Percentiles rank a stretch among this genome's conserved stretches.
Evolutionary conservation across 1,139 yeast species (phyloP).

Genomic region (Zygoascus meyerae): DNA sequence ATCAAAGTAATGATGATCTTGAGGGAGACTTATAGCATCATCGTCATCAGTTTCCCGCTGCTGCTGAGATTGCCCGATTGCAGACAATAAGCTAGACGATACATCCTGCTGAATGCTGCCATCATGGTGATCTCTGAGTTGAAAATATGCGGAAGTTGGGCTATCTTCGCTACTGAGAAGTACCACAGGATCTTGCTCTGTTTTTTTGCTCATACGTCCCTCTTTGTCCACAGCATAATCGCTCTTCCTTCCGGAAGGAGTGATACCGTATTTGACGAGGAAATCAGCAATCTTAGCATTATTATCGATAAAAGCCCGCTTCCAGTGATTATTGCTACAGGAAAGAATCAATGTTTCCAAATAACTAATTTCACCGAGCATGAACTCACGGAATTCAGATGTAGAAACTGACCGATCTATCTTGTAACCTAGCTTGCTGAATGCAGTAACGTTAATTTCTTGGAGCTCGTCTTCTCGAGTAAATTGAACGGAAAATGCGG

Average conservation of each 20-base stretch:
- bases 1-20: slow-evolving; percentile 7
- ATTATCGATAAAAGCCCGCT: slow-evolving; percentile 23
- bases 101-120: not conserved
- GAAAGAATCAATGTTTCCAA: slow-evolving; percentile 31
- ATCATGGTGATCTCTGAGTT: not conserved
- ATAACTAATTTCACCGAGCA: slow-evolving; percentile 31
- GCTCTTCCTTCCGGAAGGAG: slow-evolving; percentile 10
- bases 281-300: slow-evolving; percentile 24
- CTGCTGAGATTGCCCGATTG: not conserved
- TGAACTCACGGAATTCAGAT: slow-evolving; percentile 24
- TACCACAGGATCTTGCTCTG: not conserved
- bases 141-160: slow-evolving; percentile 3
- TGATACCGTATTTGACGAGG: slow-evolving; percentile 28
- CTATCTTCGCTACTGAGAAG: slow-evolving; percentile 2
- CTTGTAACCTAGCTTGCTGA: slow-evolving; percentile 24
- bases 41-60: not conserved
- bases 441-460: slow-evolving; percentile 12
- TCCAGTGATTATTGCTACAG: slow-evolving; percentile 27
- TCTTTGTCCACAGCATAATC: not conserved
- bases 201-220: not conserved
- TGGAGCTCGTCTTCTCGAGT: slow-evolving; percentile 23
- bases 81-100: not conserved
- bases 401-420: slow-evolving; percentile 25
- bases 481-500: slow-evolving; percentile 44
- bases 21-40: not conserved